Evolutionary conservation across 805 yeast genomes (phyloP).

Genomic region (Teunomyces aglyptinius): DNA sequence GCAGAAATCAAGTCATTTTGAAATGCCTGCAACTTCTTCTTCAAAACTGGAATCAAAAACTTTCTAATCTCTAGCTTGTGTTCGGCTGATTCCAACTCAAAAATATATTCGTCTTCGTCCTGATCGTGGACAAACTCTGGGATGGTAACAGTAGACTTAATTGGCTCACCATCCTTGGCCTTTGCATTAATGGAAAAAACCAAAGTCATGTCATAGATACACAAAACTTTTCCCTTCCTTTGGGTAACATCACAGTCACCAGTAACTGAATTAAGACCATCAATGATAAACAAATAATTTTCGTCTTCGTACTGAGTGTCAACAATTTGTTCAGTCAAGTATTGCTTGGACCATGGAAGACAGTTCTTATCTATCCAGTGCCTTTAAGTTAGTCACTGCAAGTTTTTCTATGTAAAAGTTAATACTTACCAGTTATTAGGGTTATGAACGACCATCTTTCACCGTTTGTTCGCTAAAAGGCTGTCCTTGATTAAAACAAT

Average conservation of each 20-base stretch:
- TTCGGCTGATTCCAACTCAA: conserved; percentile 41
- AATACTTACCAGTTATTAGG: conserved; percentile 64
- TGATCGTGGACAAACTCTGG: conserved; percentile 80
- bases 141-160: conserved; percentile 38
- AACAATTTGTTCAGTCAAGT: conserved; percentile 42
- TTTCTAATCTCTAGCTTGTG: conserved; percentile 43
- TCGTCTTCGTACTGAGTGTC: conserved; percentile 27
- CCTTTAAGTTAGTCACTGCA: conserved; percentile 34
- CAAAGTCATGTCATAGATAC: conserved; percentile 67
- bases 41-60: conserved; percentile 52
- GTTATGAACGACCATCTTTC: conserved; percentile 61
- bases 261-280: conserved; percentile 39
- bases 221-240: conserved; percentile 76
- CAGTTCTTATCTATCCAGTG: conserved; percentile 74
- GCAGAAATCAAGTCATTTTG: conserved; percentile 60
- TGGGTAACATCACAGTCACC: conserved; percentile 86
- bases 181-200: conserved; percentile 41
- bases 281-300: conserved; percentile 23
- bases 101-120: conserved; percentile 60
- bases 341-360: conserved; percentile 58
- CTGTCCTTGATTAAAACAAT: conserved; percentile 1
- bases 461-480: background rate
- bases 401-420: background rate
- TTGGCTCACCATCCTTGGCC: conserved; percentile 36
- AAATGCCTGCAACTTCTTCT: conserved; percentile 50